A percentile compares a stretch with the other conserved stretches of the same genome.
Evolutionary conservation across 768 basidiomycete genomes (phyloP).

Genomic region (Scleroderma citrinum): DNA sequence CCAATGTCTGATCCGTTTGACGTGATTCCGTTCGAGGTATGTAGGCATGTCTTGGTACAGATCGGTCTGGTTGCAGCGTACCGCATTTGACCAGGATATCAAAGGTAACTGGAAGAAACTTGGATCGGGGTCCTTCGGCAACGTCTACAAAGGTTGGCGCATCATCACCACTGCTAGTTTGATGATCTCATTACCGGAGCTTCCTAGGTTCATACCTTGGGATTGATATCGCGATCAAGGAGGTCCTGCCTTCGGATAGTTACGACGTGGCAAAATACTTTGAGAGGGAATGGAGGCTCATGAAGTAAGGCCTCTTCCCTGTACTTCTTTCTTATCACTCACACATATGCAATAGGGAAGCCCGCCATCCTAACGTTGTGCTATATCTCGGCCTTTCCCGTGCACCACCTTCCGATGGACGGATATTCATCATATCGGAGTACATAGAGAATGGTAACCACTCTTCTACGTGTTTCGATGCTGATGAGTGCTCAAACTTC

Average conservation of each 20-base stretch:
- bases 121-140: constrained; percentile 89
- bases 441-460: constrained; percentile 77
- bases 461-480: neutral
- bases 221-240: constrained; percentile 94
- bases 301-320: constrained; percentile 51
- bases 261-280: constrained; percentile 98
- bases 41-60: constrained; percentile 14
- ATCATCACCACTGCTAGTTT: constrained; percentile 4
- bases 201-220: constrained; percentile 82
- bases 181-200: constrained; percentile 1
- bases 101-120: constrained; percentile 84
- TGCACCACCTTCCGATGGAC: constrained; percentile 68
- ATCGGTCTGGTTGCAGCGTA: neutral
- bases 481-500: constrained; percentile 2
- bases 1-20: constrained; percentile 69
- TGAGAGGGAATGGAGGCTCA: constrained; percentile 96
- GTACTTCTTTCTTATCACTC: neutral
- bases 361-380: constrained; percentile 88
- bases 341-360: constrained; percentile 44
- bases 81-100: constrained; percentile 56
- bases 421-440: constrained; percentile 94
- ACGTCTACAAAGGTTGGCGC: constrained; percentile 74
- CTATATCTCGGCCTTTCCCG: constrained; percentile 87
- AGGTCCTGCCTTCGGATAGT: constrained; percentile 84
- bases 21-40: constrained; percentile 79